phyloP scores from a whole-genome alignment of 2,329 filamentous ascomycete genomes.

The Thermoascus crustaceus region DNA sequence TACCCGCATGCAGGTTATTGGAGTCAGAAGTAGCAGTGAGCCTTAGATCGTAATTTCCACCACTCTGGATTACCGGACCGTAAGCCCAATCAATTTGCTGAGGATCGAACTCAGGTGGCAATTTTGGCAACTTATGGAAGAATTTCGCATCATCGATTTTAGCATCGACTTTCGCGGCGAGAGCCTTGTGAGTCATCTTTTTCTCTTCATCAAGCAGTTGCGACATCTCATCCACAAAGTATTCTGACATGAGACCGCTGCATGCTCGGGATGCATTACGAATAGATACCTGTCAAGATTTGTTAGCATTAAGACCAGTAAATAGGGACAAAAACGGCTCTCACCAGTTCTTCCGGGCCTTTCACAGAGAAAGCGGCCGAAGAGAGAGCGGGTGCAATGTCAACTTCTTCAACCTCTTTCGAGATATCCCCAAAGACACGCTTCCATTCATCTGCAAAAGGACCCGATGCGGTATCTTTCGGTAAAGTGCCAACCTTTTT shows the following conservation, averaged over 20 bases:
- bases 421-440: slow-evolving; percentile 66
- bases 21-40: slow-evolving; percentile 71
- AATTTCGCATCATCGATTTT: slow-evolving; percentile 93
- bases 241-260: slow-evolving; percentile 88
- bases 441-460: slow-evolving; percentile 96
- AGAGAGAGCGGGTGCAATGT: slow-evolving; percentile 75
- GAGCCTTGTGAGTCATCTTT: slow-evolving; percentile 81
- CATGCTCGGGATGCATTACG: slow-evolving; percentile 90
- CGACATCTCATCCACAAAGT: slow-evolving; percentile 98
- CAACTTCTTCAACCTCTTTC: slow-evolving; percentile 81
- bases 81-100: slow-evolving; percentile 90
- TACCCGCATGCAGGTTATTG: slow-evolving; percentile 77
- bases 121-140: slow-evolving; percentile 74
- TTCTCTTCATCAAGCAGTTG: slow-evolving; percentile 92
- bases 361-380: slow-evolving; percentile 81
- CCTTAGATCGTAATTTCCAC: slow-evolving; percentile 87
- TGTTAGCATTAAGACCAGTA: slow-evolving; percentile 6
- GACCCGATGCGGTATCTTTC: slow-evolving; percentile 77
- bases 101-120: slow-evolving; percentile 79
- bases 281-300: slow-evolving; percentile 65
- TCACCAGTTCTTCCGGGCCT: slow-evolving; percentile 79
- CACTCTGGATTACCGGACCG: slow-evolving; percentile 85
- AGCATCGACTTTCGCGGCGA: slow-evolving; percentile 79
- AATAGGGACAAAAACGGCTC: slow-evolving; percentile 13
- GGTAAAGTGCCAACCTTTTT: slow-evolving; percentile 83